Evolutionary conservation across 73 alveolate species (phyloP).

Genomic region (Breviolum minutum): DNA sequence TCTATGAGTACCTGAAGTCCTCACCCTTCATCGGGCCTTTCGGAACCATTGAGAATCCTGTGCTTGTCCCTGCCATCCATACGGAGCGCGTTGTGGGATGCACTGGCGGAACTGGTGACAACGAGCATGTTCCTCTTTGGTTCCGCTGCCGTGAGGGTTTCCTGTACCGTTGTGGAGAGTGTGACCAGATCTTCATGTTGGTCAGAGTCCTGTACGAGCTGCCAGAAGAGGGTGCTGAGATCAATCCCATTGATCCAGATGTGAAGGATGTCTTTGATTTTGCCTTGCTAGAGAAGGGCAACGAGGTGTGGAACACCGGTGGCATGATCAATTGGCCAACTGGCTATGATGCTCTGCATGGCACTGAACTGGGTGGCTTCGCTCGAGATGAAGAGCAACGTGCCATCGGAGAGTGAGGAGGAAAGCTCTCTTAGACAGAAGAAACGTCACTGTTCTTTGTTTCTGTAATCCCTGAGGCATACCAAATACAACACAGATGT

Average conservation of each 20-base stretch:
- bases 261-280: conserved; percentile 85
- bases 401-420: conserved; percentile 50
- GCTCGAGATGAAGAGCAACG: conserved; percentile 74
- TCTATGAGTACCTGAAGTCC: conserved; percentile 91
- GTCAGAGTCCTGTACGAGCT: conserved; percentile 91
- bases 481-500: too few species aligned
- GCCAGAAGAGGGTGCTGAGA: conserved; percentile 85
- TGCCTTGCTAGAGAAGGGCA: conserved; percentile 78
- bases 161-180: conserved; percentile 94
- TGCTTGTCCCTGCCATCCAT: conserved; percentile 91
- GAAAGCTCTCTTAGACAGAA: too few species aligned
- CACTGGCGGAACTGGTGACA: conserved; percentile 93
- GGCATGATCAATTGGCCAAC: conserved; percentile 68
- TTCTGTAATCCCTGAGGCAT: too few species aligned
- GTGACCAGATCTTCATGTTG: conserved; percentile 95
- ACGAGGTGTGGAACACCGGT: conserved; percentile 90
- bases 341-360: conserved; percentile 87
- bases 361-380: conserved; percentile 65
- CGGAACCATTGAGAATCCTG: conserved; percentile 94
- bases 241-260: conserved; percentile 57
- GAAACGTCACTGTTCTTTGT: too few species aligned
- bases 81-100: conserved; percentile 87
- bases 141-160: conserved; percentile 94
- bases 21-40: conserved; percentile 94
- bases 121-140: conserved; percentile 91